Conservation (phyloP, 2,329 filamentous ascomycete species). For the Geoglossum cookeanum region DNA sequence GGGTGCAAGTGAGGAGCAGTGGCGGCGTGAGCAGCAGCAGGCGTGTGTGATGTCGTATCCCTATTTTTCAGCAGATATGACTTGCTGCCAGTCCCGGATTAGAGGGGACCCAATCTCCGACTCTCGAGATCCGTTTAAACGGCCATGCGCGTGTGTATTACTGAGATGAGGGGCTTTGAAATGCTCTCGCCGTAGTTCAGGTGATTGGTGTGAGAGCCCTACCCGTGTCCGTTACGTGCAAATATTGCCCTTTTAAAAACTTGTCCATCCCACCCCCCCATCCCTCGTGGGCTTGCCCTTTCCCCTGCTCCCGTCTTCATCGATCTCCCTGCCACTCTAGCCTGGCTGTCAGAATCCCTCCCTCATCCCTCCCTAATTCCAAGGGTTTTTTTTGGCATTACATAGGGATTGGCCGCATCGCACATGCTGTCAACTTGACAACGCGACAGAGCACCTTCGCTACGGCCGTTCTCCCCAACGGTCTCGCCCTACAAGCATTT, state of each 20-base stretch:
- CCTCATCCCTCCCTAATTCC: background rate
- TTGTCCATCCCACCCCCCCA: background rate
- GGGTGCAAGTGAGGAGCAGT: background rate
- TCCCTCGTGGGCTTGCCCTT: background rate
- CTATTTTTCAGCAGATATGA: background rate
- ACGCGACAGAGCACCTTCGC: background rate
- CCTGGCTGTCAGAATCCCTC: background rate
- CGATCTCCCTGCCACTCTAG: background rate
- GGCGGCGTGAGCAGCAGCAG: background rate
- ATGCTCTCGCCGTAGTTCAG: background rate
- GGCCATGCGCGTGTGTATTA: background rate
- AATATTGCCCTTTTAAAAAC: background rate
- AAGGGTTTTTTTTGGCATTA: background rate
- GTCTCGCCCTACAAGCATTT: background rate
- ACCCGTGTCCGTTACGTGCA: background rate
- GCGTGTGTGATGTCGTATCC: background rate
- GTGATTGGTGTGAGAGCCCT: background rate
- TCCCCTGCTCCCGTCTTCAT: background rate
- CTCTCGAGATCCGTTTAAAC: background rate
- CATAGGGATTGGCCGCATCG: background rate
- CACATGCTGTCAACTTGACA: background rate
- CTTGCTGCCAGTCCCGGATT: background rate
- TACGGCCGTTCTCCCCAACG: background rate
- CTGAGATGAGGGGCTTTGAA: background rate
- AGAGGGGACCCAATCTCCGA: background rate